Conservation (phyloP, 805 yeast species). For the Sugiyamaella floridensis region DNA sequence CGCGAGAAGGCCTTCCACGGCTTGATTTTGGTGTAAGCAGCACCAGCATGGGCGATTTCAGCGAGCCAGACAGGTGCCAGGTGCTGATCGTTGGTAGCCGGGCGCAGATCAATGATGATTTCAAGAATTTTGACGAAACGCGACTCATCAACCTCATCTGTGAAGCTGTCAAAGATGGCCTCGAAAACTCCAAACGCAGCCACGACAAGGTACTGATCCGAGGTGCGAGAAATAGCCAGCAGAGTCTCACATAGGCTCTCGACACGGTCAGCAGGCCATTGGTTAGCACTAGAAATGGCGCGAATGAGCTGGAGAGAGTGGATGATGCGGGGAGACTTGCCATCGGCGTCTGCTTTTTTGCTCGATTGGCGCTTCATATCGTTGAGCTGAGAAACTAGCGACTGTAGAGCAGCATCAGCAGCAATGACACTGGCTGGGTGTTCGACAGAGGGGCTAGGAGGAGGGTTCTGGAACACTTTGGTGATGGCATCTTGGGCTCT, state of each 20-base stretch:
- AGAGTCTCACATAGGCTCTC: constrained; percentile 71
- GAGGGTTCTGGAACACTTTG: constrained; percentile 52
- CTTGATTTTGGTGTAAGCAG: constrained; percentile 47
- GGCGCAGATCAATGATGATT: constrained; percentile 70
- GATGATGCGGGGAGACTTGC: constrained; percentile 45
- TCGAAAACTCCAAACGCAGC: constrained; percentile 80
- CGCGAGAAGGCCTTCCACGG: constrained; percentile 47
- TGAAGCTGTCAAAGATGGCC: constrained; percentile 63
- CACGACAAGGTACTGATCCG: constrained; percentile 79
- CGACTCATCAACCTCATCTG: constrained; percentile 47
- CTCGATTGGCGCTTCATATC: constrained; percentile 25
- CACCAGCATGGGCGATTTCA: constrained; percentile 75
- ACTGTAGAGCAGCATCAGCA: constrained; percentile 59
- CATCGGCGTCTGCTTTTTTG: constrained; percentile 24
- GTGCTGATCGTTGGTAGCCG: constrained; percentile 74
- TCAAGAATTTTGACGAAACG: constrained; percentile 59
- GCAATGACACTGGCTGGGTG: constrained; percentile 72
- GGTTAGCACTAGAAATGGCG: constrained; percentile 59
- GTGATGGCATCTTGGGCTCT: constrained; percentile 88
- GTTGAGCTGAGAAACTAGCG: constrained; percentile 43
- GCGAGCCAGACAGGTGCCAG: constrained; percentile 94
- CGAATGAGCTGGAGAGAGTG: constrained; percentile 74
- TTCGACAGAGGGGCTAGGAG: constrained; percentile 70
- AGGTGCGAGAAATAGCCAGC: constrained; percentile 67
- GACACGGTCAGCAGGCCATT: constrained; percentile 74